A percentile compares a stretch with the other conserved stretches of the same genome.
Evolutionary conservation across 805 yeast genomes (phyloP).

Genomic region (Barnettozyma sp.): DNA sequence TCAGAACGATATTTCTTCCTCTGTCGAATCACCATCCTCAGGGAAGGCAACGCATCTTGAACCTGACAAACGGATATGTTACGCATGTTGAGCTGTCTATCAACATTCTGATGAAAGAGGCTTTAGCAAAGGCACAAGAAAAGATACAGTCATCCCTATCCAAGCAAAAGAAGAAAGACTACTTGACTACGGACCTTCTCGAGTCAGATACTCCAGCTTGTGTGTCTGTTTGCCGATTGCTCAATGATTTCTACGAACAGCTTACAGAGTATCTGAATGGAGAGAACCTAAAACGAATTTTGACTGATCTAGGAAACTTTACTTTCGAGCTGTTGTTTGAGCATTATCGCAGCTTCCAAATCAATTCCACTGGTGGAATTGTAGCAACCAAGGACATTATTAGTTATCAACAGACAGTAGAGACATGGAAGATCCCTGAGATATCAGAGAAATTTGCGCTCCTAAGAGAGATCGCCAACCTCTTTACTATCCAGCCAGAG

Average conservation of each 20-base stretch:
- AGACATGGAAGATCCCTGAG: slow-evolving; percentile 57
- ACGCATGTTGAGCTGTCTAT: slow-evolving; percentile 57
- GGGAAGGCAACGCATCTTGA: slow-evolving; percentile 51
- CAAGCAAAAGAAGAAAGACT: slow-evolving; percentile 74
- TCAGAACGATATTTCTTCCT: slow-evolving; percentile 70
- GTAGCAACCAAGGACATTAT: slow-evolving; percentile 78
- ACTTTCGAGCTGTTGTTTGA: slow-evolving; percentile 53
- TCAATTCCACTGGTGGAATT: slow-evolving; percentile 77
- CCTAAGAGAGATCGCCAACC: slow-evolving; percentile 73
- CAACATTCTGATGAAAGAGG: slow-evolving; percentile 55
- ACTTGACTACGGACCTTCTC: slow-evolving; percentile 35
- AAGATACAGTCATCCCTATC: slow-evolving; percentile 45
- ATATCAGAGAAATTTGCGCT: slow-evolving; percentile 59
- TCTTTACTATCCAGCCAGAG: slow-evolving; percentile 80
- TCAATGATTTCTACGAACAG: slow-evolving; percentile 36
- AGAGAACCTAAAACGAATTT: slow-evolving; percentile 43
- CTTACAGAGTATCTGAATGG: slow-evolving; percentile 33
- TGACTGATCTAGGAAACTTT: slow-evolving; percentile 51
- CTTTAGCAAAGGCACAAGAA: slow-evolving; percentile 45
- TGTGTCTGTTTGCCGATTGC: slow-evolving; percentile 49
- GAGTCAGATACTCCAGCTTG: slow-evolving; percentile 71
- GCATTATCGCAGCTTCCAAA: slow-evolving; percentile 70
- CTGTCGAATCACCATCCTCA: slow-evolving; percentile 55
- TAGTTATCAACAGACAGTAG: slow-evolving; percentile 62
- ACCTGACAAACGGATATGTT: slow-evolving; percentile 53